phyloP scores from a whole-genome alignment of 805 yeast species.

The Wilhelminamyces savonicus region DNA sequence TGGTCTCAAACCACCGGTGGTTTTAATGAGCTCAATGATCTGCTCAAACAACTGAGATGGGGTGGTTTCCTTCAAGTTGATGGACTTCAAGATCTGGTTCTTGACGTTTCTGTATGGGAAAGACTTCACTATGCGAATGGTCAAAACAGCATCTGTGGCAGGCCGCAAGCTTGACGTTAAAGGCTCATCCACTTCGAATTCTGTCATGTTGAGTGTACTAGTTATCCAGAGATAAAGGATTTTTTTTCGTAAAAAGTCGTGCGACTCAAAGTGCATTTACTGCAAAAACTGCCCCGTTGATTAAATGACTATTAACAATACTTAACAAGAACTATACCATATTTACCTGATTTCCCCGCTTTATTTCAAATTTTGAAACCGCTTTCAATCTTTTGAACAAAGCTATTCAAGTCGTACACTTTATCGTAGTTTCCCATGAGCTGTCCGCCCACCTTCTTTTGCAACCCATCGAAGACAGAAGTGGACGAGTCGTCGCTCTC shows the following conservation, averaged over 20 bases:
- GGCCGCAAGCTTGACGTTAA: constrained; percentile 76
- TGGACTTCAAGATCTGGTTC: constrained; percentile 60
- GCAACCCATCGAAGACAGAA: constrained; percentile 18
- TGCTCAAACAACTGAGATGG: constrained; percentile 56
- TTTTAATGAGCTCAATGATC: constrained; percentile 38
- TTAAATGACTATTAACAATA: background rate
- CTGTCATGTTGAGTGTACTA: constrained; percentile 33
- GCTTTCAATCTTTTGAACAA: constrained; percentile 15
- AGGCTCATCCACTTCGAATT: constrained; percentile 38
- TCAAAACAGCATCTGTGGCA: constrained; percentile 64
- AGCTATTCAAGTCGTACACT: constrained; percentile 18
- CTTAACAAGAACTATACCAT: background rate
- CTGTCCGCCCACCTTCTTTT: constrained; percentile 15
- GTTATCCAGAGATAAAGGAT: no score
- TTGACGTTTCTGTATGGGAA: constrained; percentile 87
- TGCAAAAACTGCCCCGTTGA: background rate
- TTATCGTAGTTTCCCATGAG: constrained; percentile 16
- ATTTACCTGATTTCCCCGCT: constrained; percentile 8
- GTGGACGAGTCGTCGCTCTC: constrained; percentile 16
- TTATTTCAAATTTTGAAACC: constrained; percentile 15
- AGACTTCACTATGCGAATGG: constrained; percentile 83
- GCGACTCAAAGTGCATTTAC: background rate
- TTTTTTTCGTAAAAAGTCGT: background rate
- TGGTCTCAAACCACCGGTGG: constrained; percentile 71
- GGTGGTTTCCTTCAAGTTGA: constrained; percentile 66